phyloP scores from a whole-genome alignment of 1,139 yeast species.

The Hansenula sp. region DNA sequence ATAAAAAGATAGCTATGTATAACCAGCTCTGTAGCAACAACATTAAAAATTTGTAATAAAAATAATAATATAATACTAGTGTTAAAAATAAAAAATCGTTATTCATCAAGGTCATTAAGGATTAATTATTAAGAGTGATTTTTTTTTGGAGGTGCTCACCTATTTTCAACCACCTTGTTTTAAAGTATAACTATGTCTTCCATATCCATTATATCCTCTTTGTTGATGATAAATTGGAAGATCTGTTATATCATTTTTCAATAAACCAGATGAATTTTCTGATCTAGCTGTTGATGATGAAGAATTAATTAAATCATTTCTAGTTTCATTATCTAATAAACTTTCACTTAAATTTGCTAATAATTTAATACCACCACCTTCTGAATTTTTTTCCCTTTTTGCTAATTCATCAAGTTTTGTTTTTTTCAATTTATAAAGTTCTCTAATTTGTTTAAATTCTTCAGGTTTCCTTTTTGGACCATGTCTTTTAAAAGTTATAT shows the following conservation, averaged over 20 bases:
- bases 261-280: too few species aligned
- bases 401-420: conserved; percentile 2
- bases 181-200: conserved; percentile 19
- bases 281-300: too few species aligned
- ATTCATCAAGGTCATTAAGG: too few species aligned
- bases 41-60: too few species aligned
- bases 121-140: too few species aligned
- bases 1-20: too few species aligned
- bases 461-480: conserved; percentile 67
- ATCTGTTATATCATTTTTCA: too few species aligned
- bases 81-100: too few species aligned
- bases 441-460: conserved; percentile 53
- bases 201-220: conserved; percentile 23
- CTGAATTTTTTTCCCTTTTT: background rate
- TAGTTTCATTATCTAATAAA: conserved; percentile 4
- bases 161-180: conserved; percentile 5
- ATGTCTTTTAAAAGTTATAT: conserved; percentile 66
- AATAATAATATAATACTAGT: too few species aligned
- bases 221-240: conserved; percentile 21
- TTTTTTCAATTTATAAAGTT: conserved; percentile 21
- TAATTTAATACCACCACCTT: conserved; percentile 10
- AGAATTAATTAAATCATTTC: too few species aligned
- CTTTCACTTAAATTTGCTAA: conserved; percentile 13
- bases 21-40: too few species aligned
- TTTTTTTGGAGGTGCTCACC: background rate